A percentile compares a stretch with the other conserved stretches of the same genome.
Evolutionary conservation across 2,329 filamentous ascomycete genomes (phyloP).

Genomic region (Aspergillus terreus): DNA sequence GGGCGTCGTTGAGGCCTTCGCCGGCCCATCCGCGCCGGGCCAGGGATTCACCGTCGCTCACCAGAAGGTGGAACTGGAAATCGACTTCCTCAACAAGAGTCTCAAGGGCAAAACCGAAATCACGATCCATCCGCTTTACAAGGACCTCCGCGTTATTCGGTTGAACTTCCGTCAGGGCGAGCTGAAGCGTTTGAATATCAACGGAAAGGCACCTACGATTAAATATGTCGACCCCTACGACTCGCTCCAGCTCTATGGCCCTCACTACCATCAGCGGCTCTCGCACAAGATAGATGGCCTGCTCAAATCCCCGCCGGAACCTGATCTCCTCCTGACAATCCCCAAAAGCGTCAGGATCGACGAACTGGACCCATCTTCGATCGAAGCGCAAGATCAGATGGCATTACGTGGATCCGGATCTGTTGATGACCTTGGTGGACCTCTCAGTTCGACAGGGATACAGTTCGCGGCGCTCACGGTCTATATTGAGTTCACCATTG

Average conservation of each 20-base stretch:
- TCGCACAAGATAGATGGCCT: conserved; percentile 63
- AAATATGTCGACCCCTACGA: conserved; percentile 43
- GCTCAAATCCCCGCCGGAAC: conserved; percentile 49
- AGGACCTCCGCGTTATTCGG: conserved; percentile 52
- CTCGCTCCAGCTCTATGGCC: conserved; percentile 52
- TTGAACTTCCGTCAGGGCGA: conserved; percentile 63
- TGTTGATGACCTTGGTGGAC: conserved; percentile 36
- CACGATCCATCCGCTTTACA: conserved; percentile 64
- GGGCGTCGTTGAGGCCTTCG: conserved; percentile 35
- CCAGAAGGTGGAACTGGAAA: conserved; percentile 83
- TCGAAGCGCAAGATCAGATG: conserved; percentile 46
- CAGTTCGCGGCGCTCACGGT: conserved; percentile 60
- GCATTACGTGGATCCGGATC: conserved; percentile 38
- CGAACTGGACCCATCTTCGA: conserved; percentile 53
- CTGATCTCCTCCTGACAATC: conserved; percentile 57
- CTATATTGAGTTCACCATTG: conserved; percentile 72
- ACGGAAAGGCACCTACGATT: conserved; percentile 37
- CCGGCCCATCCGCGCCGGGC: conserved; percentile 25
- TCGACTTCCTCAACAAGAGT: conserved; percentile 74
- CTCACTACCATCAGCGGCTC: conserved; percentile 73
- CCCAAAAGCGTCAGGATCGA: conserved; percentile 61
- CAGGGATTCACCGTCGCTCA: conserved; percentile 62
- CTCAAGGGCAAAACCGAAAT: conserved; percentile 79
- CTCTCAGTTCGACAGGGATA: conserved; percentile 29
- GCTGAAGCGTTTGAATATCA: conserved; percentile 50